A percentile compares a stretch with the other conserved stretches of the same genome.
phyloP scores from a whole-genome alignment of 2,329 filamentous ascomycete genomes.

The Dactylellina sp. region DNA sequence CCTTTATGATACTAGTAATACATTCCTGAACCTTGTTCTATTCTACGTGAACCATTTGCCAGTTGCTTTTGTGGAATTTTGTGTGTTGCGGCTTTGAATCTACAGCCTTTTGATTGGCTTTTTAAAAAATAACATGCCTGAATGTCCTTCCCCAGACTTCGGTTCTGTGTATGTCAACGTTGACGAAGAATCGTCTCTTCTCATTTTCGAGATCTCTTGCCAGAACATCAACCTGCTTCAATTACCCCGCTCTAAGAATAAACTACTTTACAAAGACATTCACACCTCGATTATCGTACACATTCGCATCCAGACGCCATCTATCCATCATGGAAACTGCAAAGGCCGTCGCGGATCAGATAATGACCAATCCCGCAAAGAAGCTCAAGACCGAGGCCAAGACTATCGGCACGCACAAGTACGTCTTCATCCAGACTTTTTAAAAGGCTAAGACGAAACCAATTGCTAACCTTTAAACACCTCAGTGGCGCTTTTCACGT shows the following conservation, averaged over 20 bases:
- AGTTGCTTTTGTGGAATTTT: slow-evolving; percentile 8
- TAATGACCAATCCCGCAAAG: slow-evolving; percentile 69
- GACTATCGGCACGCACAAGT: slow-evolving; percentile 91
- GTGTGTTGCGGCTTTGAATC: slow-evolving; percentile 45
- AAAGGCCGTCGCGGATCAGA: slow-evolving; percentile 36
- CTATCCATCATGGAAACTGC: slow-evolving; percentile 40
- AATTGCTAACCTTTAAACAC: slow-evolving; percentile 9
- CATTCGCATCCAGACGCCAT: background rate
- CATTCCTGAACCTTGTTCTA: too few relatives aligned
- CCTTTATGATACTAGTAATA: too few relatives aligned
- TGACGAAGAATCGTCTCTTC: slow-evolving; percentile 23
- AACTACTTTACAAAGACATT: background rate
- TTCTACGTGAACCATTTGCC: background rate
- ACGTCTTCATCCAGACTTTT: slow-evolving; percentile 56
- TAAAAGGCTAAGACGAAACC: slow-evolving; percentile 1
- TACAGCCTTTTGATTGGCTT: slow-evolving; percentile 3
- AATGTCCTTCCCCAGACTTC: slow-evolving; percentile 16
- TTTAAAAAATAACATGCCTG: slow-evolving; percentile 1
- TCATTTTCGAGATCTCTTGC: background rate
- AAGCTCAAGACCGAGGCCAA: slow-evolving; percentile 78
- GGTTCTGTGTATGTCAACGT: too few relatives aligned
- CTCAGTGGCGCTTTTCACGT: slow-evolving; percentile 82
- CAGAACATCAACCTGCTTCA: background rate
- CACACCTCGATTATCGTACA: background rate
- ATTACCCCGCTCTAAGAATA: slow-evolving; percentile 3